Percentiles rank a stretch among this genome's conserved stretches.
These are phyloP conservation scores for Daedaleopsis nitida DNA, from an alignment of 768 basidiomycete genomes.

Conservation along the genomic window DNA sequence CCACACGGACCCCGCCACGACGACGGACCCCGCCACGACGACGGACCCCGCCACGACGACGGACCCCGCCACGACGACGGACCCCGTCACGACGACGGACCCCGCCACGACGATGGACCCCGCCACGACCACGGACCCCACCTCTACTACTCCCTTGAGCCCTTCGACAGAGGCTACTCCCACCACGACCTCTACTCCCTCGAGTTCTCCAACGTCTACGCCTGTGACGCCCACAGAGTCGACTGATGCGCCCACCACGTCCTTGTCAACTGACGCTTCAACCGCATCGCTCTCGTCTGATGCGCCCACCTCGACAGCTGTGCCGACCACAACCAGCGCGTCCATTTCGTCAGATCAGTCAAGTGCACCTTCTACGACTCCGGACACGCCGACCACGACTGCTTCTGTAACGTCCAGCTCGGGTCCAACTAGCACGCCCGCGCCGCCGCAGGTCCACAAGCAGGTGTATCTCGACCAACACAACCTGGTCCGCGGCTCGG, in stretches of 20 bases:
- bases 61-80: not conserved
- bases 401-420: slow-evolving; percentile 1
- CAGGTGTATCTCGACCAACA: slow-evolving; percentile 57
- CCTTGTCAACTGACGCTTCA: too few relatives aligned
- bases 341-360: not conserved
- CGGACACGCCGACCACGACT: not conserved
- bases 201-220: not conserved
- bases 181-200: not conserved
- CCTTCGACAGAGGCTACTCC: not conserved
- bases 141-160: not conserved
- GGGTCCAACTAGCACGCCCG: slow-evolving; percentile 36
- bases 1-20: not conserved
- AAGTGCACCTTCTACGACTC: not conserved
- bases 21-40: not conserved
- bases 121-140: not conserved
- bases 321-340: not conserved
- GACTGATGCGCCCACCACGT: not conserved
- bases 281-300: too few relatives aligned
- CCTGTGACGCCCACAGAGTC: not conserved
- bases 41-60: too few relatives aligned
- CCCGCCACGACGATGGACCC: not conserved
- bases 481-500: slow-evolving; percentile 58
- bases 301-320: not conserved
- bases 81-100: not conserved
- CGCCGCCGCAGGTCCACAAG: slow-evolving; percentile 25